These are phyloP conservation scores for Coemansia sp. DNA, from an alignment of 192 early-diverging fungal genomes.

Conservation along the genomic window DNA sequence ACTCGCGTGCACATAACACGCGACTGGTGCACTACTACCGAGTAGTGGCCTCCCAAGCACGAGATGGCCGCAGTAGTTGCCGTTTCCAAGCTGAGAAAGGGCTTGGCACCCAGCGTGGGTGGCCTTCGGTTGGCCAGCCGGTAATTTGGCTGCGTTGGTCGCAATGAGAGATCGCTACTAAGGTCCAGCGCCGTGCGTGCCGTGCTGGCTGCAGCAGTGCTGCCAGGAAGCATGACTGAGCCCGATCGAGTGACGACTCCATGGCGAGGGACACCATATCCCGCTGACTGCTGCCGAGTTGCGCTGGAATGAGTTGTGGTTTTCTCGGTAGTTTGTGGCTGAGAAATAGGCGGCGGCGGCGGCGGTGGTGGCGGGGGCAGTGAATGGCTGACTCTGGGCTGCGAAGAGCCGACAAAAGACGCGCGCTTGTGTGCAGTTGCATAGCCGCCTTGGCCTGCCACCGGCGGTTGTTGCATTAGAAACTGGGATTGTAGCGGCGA, in stretches of 20 bases:
- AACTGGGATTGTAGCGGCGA: slow-evolving; percentile 13
- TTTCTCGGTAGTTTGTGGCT: background rate
- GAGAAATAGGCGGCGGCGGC: slow-evolving; percentile 4
- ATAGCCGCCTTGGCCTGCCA: slow-evolving; percentile 7
- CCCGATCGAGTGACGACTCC: background rate
- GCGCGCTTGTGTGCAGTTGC: background rate
- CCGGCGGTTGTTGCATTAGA: slow-evolving; percentile 27
- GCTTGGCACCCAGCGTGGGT: slow-evolving; percentile 38
- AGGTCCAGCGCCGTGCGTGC: slow-evolving; percentile 42
- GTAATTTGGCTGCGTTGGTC: slow-evolving; percentile 30
- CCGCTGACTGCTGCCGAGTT: background rate
- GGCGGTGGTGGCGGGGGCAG: slow-evolving; percentile 23
- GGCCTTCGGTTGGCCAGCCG: slow-evolving; percentile 36
- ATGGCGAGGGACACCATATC: slow-evolving; percentile 3
- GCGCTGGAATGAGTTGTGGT: background rate
- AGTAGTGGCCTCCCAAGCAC: slow-evolving; percentile 40
- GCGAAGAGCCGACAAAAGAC: background rate
- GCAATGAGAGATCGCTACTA: slow-evolving; percentile 30
- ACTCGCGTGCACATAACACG: slow-evolving; percentile 51
- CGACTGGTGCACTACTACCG: slow-evolving; percentile 40
- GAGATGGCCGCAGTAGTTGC: slow-evolving; percentile 19
- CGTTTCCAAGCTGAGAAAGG: slow-evolving; percentile 39
- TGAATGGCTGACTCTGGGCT: slow-evolving; percentile 11
- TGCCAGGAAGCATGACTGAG: background rate
- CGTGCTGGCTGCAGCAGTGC: slow-evolving; percentile 12